A percentile compares a stretch with the other conserved stretches of the same genome.
Conservation (phyloP, 1,284 basidiomycete species). For the Tylopilus sp. region DNA sequence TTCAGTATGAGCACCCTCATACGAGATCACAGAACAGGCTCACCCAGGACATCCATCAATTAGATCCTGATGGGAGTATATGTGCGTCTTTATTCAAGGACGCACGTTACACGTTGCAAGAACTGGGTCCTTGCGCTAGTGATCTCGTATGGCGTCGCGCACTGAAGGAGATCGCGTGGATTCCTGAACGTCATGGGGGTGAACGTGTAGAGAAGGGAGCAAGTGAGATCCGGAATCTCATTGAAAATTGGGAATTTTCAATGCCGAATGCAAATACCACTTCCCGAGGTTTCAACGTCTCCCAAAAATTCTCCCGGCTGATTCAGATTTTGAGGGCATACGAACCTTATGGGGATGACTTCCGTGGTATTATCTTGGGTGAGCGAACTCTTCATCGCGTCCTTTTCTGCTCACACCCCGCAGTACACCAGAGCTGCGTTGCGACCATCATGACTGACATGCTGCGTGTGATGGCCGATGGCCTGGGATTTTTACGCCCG, state of each 20-base stretch:
- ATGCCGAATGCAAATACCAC: slow-evolving; percentile 54
- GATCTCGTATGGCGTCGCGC: slow-evolving; percentile 61
- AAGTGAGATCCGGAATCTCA: slow-evolving; percentile 36
- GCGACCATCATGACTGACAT: slow-evolving; percentile 47
- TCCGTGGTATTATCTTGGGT: slow-evolving; percentile 68
- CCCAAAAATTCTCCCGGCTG: slow-evolving; percentile 57
- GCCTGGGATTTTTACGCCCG: slow-evolving; percentile 42
- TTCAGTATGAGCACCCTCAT: slow-evolving; percentile 35
- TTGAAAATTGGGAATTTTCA: slow-evolving; percentile 54
- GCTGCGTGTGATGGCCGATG: slow-evolving; percentile 40
- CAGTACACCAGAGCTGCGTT: slow-evolving; percentile 44
- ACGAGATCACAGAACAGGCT: slow-evolving; percentile 31
- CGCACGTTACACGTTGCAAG: slow-evolving; percentile 42
- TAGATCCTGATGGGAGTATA: slow-evolving; percentile 38
- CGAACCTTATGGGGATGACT: slow-evolving; percentile 46
- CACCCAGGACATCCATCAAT: slow-evolving; percentile 34
- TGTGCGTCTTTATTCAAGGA: slow-evolving; percentile 42
- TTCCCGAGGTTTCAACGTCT: slow-evolving; percentile 57
- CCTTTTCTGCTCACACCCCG: slow-evolving; percentile 7
- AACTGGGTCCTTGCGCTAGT: slow-evolving; percentile 59
- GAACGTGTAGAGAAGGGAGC: slow-evolving; percentile 25
- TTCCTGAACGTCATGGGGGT: slow-evolving; percentile 33
- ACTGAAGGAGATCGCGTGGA: slow-evolving; percentile 34
- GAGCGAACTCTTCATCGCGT: slow-evolving; percentile 15
- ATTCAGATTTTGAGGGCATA: slow-evolving; percentile 54